Conservation (phyloP, 352 stramenopile genomes). For the Phytopythium ostracodes region DNA sequence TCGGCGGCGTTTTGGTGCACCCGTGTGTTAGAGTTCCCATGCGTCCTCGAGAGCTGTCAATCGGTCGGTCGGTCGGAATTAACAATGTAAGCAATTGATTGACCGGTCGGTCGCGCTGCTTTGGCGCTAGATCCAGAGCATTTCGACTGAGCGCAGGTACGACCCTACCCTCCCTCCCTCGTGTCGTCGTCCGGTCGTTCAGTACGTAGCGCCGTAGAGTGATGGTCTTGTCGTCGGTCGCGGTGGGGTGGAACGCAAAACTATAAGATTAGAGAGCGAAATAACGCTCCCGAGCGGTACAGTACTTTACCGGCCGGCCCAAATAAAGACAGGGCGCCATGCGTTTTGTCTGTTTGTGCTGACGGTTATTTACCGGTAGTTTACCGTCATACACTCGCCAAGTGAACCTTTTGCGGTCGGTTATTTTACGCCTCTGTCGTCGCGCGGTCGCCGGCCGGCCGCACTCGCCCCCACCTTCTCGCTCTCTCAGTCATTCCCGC, state of each 20-base stretch:
- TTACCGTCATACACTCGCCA: not conserved
- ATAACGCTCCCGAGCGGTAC: too few species aligned
- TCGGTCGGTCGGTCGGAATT: not conserved
- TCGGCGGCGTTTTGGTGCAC: too few species aligned
- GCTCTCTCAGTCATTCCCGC: constrained; percentile 23
- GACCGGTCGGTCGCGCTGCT: not conserved
- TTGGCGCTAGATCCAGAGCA: not conserved
- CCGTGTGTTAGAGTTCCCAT: too few species aligned
- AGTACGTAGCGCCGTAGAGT: not conserved
- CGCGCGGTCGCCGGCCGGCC: not conserved
- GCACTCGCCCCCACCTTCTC: not conserved
- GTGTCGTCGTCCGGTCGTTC: constrained; percentile 2
- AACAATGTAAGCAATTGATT: not conserved
- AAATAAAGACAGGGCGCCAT: too few species aligned
- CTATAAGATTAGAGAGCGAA: too few species aligned
- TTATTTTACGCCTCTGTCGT: not conserved
- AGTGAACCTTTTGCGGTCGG: too few species aligned
- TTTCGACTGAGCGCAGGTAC: too few species aligned
- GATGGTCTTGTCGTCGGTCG: not conserved
- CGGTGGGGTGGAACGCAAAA: not conserved
- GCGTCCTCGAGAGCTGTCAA: not conserved
- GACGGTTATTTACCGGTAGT: not conserved
- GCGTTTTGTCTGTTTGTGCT: too few species aligned
- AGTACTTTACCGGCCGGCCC: too few species aligned
- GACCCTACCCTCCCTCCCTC: not conserved